Evolutionary conservation across 75 land plant genomes (phyloP), one percentile per base, ranked within the genome.

Genomic region (Selaginella moellendorffii): DNA sequence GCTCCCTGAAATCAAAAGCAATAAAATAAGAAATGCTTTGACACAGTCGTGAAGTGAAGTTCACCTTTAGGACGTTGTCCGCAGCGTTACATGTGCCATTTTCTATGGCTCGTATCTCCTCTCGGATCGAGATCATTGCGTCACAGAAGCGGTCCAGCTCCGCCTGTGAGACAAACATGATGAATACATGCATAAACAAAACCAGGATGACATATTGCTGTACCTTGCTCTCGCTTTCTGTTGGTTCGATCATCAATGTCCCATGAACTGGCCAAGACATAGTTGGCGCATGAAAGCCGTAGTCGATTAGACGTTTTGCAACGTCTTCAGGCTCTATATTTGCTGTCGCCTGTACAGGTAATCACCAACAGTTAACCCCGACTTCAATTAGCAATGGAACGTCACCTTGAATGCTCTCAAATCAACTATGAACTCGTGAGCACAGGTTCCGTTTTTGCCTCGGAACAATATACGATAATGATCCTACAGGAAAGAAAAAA

Each of bases 211-310:
- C 26, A 27, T 62, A 0, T 23, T 21, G 20, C 2, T 26, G 65
- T 70, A 92, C 97, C 83, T 86, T 90, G 85, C 97, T 89, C 74
- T 95, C 99, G 68, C 99, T 95, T 70, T 95, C 99, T 8, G 99
- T 95, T 42, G 99, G 99, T 66, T 95, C 99, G 72, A 95, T 95
- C 99, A 95, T 95, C 61, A 95, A 84, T 26, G 99, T 95, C 24
- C 99, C 99, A 22, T 90, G 80, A 31, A 95, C 99, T 23, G 99
- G 99, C 90, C 90, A 95, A 56, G 99, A 95, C 99, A 95, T 95
- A 25, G 99, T 95, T 20, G 99, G 99, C 46, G 78, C 96, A 81
- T 95, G 99, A 72, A 83, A 95, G 54, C 99, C 99, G 71, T 95
- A 95, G 77, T 95, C 99, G 71, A 89, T 89, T 2, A 95, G 88